Conservation (phyloP, 495 filamentous ascomycete species). For the Aspergillus kassunensis region DNA sequence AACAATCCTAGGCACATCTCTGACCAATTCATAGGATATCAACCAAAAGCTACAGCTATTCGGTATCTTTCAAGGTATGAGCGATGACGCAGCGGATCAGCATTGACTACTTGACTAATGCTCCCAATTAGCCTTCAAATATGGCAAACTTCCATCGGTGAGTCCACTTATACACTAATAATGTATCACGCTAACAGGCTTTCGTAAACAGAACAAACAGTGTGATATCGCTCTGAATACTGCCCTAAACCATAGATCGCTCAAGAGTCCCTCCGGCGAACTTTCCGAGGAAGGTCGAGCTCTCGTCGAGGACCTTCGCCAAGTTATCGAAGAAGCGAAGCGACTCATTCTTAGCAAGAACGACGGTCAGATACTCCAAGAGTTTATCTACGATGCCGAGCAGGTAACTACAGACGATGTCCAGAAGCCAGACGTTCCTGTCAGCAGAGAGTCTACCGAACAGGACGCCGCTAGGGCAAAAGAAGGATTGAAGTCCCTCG, state of each 20-base stretch:
- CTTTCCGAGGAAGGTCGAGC: conserved; percentile 77
- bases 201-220: conserved; percentile 68
- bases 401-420: conserved; percentile 60
- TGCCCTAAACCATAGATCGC: conserved; percentile 61
- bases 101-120: conserved; percentile 17
- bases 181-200: conserved; percentile 15
- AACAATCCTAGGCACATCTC: too few species aligned
- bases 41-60: conserved; percentile 94
- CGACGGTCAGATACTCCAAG: conserved; percentile 86
- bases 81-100: conserved; percentile 11
- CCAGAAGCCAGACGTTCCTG: conserved; percentile 55
- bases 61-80: conserved; percentile 74
- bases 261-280: conserved; percentile 68
- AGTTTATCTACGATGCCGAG: conserved; percentile 92
- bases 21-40: conserved; percentile 52
- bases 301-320: conserved; percentile 70
- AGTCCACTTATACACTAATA: too few species aligned
- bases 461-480: conserved; percentile 78
- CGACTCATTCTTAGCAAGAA: conserved; percentile 90
- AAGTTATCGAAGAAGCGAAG: conserved; percentile 88
- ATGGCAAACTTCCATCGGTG: conserved; percentile 89
- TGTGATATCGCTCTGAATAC: conserved; percentile 92
- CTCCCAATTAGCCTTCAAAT: conserved; percentile 63
- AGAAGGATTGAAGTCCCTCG: conserved; percentile 83
- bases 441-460: conserved; percentile 69